phyloP scores from a whole-genome alignment of 192 early-diverging fungal genomes.

The Backusella parvicylindrica region DNA sequence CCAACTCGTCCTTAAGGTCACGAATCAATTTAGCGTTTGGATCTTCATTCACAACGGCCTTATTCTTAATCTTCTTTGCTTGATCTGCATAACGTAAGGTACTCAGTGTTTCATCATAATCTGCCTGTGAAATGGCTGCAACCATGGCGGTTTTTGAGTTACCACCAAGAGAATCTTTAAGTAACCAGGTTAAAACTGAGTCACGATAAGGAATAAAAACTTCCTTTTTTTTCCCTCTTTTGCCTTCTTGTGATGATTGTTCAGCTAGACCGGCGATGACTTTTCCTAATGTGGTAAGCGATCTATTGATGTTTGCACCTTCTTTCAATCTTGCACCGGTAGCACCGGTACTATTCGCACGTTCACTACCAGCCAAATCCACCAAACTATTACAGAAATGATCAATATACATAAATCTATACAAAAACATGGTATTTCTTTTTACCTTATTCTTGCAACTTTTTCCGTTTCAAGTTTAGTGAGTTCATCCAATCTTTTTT shows the following conservation, averaged over 20 bases:
- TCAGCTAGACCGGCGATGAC: slow-evolving; percentile 90
- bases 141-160: slow-evolving; percentile 70
- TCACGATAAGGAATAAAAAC: slow-evolving; percentile 88
- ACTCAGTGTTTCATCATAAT: slow-evolving; percentile 60
- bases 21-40: slow-evolving; percentile 61
- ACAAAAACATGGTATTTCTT: not conserved
- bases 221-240: slow-evolving; percentile 45
- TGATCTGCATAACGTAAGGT: slow-evolving; percentile 80
- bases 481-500: slow-evolving; percentile 48
- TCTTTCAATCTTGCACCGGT: slow-evolving; percentile 84
- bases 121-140: slow-evolving; percentile 62
- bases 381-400: slow-evolving; percentile 58
- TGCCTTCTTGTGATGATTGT: slow-evolving; percentile 39
- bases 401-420: not conserved
- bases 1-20: slow-evolving; percentile 71
- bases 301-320: slow-evolving; percentile 94
- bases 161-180: slow-evolving; percentile 70
- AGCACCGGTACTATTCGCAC: slow-evolving; percentile 81
- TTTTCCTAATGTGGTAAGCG: slow-evolving; percentile 87
- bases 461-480: slow-evolving; percentile 66
- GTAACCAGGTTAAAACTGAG: slow-evolving; percentile 75
- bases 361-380: slow-evolving; percentile 92
- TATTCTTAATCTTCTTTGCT: slow-evolving; percentile 80
- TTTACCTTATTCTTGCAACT: slow-evolving; percentile 68
- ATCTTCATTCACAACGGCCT: slow-evolving; percentile 78